Evolutionary conservation across 2,329 filamentous ascomycete species (phyloP), one percentile per base, ranked within the genome.

Genomic region (Clonostachys sp.): DNA sequence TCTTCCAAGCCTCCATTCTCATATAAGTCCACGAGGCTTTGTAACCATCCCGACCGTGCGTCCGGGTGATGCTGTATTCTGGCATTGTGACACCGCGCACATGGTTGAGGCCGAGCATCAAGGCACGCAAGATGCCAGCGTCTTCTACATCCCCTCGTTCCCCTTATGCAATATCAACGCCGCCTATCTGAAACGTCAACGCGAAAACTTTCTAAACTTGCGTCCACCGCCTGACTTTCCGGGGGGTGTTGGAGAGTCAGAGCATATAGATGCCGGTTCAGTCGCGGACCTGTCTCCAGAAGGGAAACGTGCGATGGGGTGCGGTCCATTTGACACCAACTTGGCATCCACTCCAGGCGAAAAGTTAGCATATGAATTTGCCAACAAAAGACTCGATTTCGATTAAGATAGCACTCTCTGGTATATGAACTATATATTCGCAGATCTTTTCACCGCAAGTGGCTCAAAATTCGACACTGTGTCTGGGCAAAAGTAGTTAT

Each of bases 131-230:
- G 89, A 95, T 60, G 87, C 85, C 0, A 88, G 82, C 53, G 90
- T 95, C 45, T 95, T 95, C 45, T 95, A 95, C 56, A 94, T 95
- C 45, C 89, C 89, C 0, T 83, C 86, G 0, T 89, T 85, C 46
- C 89, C 89, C 0, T 73, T 89, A 35, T 91, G 87, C 1, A 78
- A 84, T 47, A 68, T 72, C 30, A 94, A 91, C 54, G 80, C 84
- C 0, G 65, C 75, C 10, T 90, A 88, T 57, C 70, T 90, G 0
- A 71, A 68, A 3, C 73, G 77, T 17, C 87, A 91, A 66, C 75
- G 84, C 18, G 72, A 78, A 13, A 75, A 78, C 2, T 90, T 90
- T 51, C 60, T 84, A 3, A 60, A 69, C 0, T 88, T 87, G 5
- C 76, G 72, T 1, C 81, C 81, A 0, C 77, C 75, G 0, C 81